Conservation (phyloP, 2,329 filamentous ascomycete genomes). For the Fusarium anguioides region DNA sequence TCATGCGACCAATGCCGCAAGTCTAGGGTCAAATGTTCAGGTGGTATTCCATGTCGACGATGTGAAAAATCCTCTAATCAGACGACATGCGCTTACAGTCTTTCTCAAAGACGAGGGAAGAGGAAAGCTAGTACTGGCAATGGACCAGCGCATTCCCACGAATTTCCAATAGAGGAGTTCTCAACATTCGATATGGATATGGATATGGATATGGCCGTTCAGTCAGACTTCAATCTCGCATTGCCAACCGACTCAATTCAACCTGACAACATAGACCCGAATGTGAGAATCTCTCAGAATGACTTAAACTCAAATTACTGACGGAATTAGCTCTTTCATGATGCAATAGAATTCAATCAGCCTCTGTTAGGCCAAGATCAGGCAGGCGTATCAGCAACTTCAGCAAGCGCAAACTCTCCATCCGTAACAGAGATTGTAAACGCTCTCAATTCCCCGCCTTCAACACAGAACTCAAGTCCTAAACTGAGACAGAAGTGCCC, state of each 20-base stretch:
- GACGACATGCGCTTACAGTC: constrained; percentile 1
- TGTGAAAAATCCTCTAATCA: background rate
- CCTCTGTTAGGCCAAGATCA: background rate
- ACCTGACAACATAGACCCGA: background rate
- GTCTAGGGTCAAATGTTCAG: constrained; percentile 15
- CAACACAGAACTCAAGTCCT: background rate
- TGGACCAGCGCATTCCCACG: background rate
- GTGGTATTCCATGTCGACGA: constrained; percentile 1
- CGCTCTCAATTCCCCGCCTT: background rate
- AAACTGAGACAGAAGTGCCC: constrained; percentile 3
- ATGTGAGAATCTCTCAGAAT: background rate
- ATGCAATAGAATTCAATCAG: background rate
- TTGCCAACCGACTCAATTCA: too few species aligned
- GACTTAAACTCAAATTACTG: background rate
- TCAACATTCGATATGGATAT: background rate
- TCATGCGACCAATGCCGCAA: constrained; percentile 21
- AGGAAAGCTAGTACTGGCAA: background rate
- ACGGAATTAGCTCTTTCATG: background rate
- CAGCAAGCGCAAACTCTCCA: background rate
- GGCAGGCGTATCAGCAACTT: background rate
- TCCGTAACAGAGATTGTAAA: constrained; percentile 8
- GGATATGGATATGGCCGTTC: background rate
- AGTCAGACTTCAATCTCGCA: background rate
- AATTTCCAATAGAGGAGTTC: fast-evolving
- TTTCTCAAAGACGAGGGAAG: constrained; percentile 11